Conservation (phyloP, 2,329 filamentous ascomycete species). For the Pyrenophora teres region DNA sequence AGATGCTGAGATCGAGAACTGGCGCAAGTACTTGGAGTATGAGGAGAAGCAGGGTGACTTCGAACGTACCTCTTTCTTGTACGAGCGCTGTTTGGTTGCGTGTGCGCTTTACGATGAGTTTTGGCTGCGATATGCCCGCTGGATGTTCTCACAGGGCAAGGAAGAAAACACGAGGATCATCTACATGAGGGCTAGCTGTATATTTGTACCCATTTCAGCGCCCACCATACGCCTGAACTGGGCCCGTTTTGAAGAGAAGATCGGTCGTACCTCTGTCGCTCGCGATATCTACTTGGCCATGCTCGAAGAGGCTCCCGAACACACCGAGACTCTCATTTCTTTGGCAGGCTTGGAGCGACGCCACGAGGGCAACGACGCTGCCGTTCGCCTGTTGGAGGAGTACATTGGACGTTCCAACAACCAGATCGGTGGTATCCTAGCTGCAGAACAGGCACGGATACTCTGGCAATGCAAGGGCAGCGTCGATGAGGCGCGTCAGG, state of each 20-base stretch:
- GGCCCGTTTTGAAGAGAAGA: constrained; percentile 91
- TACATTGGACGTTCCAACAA: constrained; percentile 76
- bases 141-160: constrained; percentile 79
- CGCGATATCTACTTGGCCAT: constrained; percentile 84
- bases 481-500: constrained; percentile 76
- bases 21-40: constrained; percentile 95
- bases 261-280: constrained; percentile 75
- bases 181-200: constrained; percentile 81
- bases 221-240: constrained; percentile 86
- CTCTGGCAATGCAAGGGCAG: constrained; percentile 87
- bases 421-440: constrained; percentile 82
- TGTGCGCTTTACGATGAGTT: constrained; percentile 97
- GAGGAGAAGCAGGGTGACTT: constrained; percentile 86
- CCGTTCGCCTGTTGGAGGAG: constrained; percentile 79
- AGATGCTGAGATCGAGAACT: constrained; percentile 81
- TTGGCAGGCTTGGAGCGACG: constrained; percentile 86
- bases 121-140: constrained; percentile 95
- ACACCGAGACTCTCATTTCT: constrained; percentile 85
- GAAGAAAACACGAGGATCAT: constrained; percentile 91
- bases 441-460: constrained; percentile 84
- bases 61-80: constrained; percentile 76
- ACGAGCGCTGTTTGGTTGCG: constrained; percentile 90
- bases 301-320: constrained; percentile 74
- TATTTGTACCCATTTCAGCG: constrained; percentile 85
- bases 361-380: constrained; percentile 80